Conservation (phyloP, 2,329 filamentous ascomycete species). For the Fusarium dimerum region DNA sequence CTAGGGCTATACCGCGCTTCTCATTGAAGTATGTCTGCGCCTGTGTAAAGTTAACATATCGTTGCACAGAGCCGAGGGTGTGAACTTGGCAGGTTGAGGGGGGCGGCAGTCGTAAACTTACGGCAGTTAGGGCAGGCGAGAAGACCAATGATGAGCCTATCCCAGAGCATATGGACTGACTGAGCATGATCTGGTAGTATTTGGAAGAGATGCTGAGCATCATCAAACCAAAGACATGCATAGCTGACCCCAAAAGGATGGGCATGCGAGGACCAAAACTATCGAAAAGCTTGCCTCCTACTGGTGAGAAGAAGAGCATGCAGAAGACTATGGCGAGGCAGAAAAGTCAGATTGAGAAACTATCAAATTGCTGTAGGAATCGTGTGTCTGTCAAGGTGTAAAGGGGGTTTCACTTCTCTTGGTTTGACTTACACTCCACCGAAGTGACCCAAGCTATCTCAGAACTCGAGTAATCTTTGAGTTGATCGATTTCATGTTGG, state of each 20-base stretch:
- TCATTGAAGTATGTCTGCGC: slow-evolving; percentile 27
- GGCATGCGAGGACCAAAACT: slow-evolving; percentile 57
- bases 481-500: slow-evolving; percentile 47
- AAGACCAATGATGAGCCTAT: slow-evolving; percentile 18
- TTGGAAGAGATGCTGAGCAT: slow-evolving; percentile 49
- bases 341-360: neutral
- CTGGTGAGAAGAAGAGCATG: slow-evolving; percentile 35
- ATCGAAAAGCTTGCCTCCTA: slow-evolving; percentile 50
- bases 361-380: neutral
- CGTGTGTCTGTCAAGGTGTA: neutral
- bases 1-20: slow-evolving; percentile 56
- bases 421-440: slow-evolving; percentile 34
- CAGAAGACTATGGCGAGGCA: slow-evolving; percentile 17
- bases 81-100: neutral
- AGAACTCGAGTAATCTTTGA: slow-evolving; percentile 44
- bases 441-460: slow-evolving; percentile 54
- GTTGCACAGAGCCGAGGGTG: neutral
- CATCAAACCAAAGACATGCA: slow-evolving; percentile 59
- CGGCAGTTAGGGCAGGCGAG: slow-evolving; percentile 14
- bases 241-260: slow-evolving; percentile 47
- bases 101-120: slow-evolving; percentile 3
- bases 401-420: neutral
- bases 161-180: slow-evolving; percentile 18
- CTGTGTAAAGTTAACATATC: neutral
- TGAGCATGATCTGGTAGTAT: slow-evolving; percentile 35